Base-by-base conservation (phyloP, 148 eudicot genomes). In the Vaccinium darrowii region DNA sequence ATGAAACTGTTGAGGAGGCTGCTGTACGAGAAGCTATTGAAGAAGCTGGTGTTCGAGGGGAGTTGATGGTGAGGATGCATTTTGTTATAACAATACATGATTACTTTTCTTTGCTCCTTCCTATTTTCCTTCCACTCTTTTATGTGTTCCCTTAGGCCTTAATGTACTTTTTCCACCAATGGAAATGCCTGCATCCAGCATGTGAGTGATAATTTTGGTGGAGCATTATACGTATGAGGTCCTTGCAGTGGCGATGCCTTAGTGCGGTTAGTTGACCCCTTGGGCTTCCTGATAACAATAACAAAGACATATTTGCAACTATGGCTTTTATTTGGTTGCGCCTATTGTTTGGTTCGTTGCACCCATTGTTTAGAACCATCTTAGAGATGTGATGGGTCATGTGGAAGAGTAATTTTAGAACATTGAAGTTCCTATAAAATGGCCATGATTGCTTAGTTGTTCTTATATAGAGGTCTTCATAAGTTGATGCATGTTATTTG, bases 21-120 rank as follows among this genome's bases (percentile, higher is more conserved):
- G 94, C 94, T 81, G 85, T 72, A 67, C 86, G 94, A 76, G 93
- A 91, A 88, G 93, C 94, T 43, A 85, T 92, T 30, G 94, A 92
- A 91, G 94, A 92, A 90, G 94, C 94, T 65, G 94, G 94, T 71
- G 93, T 92, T 7, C 85, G 86, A 73, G 94, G 94, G 78, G 90
- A 92, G 60, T 51, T 92, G 84, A 87, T 88, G 92, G 93, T 91
- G 81, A 79, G 80, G 67, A 62, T 7, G 15, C 75, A 58, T 15
- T 63, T 73, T 51, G 72, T 56, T 57, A 25, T 6, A 23, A 7
- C 80, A 63, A 85, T 72, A 65, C 56, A 8, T 1, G 19, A 36
- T 71, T 72, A 25, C 39, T 84, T 50, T 30, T 21, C 27, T 13
- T 25, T 73, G 7, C n/a, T 36, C 30, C 63, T 47, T 2, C 47